Conservation (phyloP, 1,284 basidiomycete genomes). For the Sutorius eximius region DNA sequence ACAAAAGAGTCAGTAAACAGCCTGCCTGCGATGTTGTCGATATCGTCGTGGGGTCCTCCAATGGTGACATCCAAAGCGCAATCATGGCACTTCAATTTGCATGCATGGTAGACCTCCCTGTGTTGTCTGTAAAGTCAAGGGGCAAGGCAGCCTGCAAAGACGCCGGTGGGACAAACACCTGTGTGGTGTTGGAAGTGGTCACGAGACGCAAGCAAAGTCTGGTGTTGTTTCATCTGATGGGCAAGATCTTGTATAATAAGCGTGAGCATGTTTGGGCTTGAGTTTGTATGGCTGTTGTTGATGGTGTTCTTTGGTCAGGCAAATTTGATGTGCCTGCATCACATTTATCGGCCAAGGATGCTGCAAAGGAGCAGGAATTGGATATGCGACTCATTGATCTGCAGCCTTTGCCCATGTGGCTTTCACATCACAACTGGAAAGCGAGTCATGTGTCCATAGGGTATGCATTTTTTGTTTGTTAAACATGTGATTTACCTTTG, state of each 20-base stretch:
- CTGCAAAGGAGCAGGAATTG: constrained; percentile 54
- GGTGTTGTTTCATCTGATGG: constrained; percentile 89
- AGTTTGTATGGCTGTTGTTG: neutral
- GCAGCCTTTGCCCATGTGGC: constrained; percentile 50
- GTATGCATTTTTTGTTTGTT: constrained; percentile 43
- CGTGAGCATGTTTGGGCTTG: constrained; percentile 43
- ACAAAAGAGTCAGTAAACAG: constrained; percentile 22
- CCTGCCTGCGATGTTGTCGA: constrained; percentile 71
- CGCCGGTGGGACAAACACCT: constrained; percentile 14
- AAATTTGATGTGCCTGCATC: constrained; percentile 64
- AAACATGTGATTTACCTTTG: neutral
- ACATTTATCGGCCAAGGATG: constrained; percentile 55
- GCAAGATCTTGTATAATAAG: constrained; percentile 95
- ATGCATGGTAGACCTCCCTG: constrained; percentile 44
- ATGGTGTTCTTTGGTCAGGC: constrained; percentile 43
- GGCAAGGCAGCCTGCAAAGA: constrained; percentile 36
- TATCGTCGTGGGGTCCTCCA: constrained; percentile 73
- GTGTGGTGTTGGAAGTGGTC: constrained; percentile 61
- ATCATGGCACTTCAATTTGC: constrained; percentile 91
- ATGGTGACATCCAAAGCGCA: constrained; percentile 91
- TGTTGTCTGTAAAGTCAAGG: constrained; percentile 17
- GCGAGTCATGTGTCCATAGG: constrained; percentile 77
- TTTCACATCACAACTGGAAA: constrained; percentile 66
- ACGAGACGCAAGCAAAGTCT: constrained; percentile 85
- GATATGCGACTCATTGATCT: constrained; percentile 54